A percentile compares a stretch with the other conserved stretches of the same genome.
These are phyloP conservation scores for Apophysomyces elegans DNA, from an alignment of 371 early-diverging fungal species.

Conservation along the genomic window DNA sequence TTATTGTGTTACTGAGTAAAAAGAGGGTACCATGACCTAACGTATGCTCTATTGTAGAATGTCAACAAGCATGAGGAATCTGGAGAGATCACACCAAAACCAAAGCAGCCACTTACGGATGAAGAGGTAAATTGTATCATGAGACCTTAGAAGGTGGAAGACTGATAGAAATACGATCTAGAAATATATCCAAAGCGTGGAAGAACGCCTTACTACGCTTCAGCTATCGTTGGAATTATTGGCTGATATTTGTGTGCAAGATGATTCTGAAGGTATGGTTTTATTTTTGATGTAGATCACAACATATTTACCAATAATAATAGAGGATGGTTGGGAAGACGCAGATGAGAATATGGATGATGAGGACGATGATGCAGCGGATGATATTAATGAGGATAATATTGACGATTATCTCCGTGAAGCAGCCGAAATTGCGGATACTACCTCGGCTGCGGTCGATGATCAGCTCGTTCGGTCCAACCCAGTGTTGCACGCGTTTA, in stretches of 20 bases:
- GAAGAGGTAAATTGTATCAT: constrained; percentile 42
- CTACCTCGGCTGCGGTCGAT: constrained; percentile 27
- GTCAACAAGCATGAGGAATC: constrained; percentile 40
- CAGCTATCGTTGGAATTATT: constrained; percentile 82
- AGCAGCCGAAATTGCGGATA: constrained; percentile 24
- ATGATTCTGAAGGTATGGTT: constrained; percentile 47
- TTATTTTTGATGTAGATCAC: neutral
- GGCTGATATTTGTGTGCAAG: constrained; percentile 78
- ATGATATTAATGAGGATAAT: constrained; percentile 49
- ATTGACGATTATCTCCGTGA: constrained; percentile 51
- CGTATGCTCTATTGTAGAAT: constrained; percentile 28
- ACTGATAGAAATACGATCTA: constrained; percentile 4
- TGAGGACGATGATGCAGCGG: constrained; percentile 52
- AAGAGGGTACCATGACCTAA: neutral
- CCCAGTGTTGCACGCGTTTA: constrained; percentile 54
- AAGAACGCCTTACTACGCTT: constrained; percentile 64
- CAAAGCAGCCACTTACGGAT: constrained; percentile 50
- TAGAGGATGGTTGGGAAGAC: constrained; percentile 60
- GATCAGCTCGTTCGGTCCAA: constrained; percentile 33
- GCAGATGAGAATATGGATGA: constrained; percentile 58
- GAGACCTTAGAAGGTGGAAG: too few species aligned
- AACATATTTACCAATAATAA: neutral
- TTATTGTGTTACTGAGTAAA: neutral
- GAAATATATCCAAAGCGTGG: constrained; percentile 46
- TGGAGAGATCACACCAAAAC: constrained; percentile 48